Evolutionary conservation across 2,329 filamentous ascomycete species (phyloP), one percentile per base, ranked within the genome.

Genomic region (Penicillium brevicompactum): DNA sequence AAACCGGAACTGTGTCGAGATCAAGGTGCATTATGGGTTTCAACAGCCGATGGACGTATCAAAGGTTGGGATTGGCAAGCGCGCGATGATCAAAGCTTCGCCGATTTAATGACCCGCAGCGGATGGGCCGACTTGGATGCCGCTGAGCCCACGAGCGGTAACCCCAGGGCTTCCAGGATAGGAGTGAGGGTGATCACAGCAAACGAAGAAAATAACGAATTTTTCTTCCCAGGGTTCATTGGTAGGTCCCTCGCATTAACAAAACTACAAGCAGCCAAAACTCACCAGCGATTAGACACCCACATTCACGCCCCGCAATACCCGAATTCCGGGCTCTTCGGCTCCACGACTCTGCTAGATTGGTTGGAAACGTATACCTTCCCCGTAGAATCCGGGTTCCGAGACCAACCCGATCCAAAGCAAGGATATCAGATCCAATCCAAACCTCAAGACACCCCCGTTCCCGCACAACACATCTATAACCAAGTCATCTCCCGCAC

Each of bases 341-440:
- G 94, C 67, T 94, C 92, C 62, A 88, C 90, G 0, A 97, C 93
- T 0, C 86, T 99, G 31, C 84, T 99, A 13, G 89, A 94, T 75
- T 99, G 94, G 94, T 81, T 99, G 5, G 84, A 92, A 66, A 94
- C 82, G 14, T 97, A 99, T 78, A 99, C 94, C 0, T 99, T 97
- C 70, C 94, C 94, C 0, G 84, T 96, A 59, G 94, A 99, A 75
- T 81, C 87, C 1, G 92, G 89, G 9, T 85, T 97, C 56, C 76
- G 81, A 6, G 64, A 66, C 38, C 53, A 61, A 18, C 59, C 57
- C 3, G 58, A 64, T 37, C 49, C 55, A 2, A 51, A 56, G 5
- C 59, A 41, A 18, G 52, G 52, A 4, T 24, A 54, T 6, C 46
- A 52, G 45, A 44, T 46, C 2, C 41, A 57, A 10, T 53, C 52